Conservation (phyloP, 805 yeast genomes). For the Metschnikowia chrysomelidarum region DNA sequence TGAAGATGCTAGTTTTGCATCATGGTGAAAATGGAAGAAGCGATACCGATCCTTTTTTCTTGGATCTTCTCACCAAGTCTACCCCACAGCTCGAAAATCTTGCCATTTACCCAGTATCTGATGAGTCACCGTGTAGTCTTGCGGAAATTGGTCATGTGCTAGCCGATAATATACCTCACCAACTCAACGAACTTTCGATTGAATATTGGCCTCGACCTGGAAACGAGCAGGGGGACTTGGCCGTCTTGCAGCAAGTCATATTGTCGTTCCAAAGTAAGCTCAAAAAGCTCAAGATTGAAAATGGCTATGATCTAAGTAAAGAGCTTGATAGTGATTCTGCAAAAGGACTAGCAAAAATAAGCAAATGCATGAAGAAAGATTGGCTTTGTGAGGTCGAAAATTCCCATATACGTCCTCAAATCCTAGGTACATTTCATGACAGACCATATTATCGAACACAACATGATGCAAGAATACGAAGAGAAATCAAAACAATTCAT, state of each 20-base stretch:
- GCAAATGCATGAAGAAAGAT: no score
- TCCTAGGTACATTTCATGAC: no score
- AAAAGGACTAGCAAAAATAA: no score
- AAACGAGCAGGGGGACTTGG: no score
- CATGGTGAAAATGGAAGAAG: constrained; percentile 17
- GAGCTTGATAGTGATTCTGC: no score
- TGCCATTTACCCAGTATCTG: constrained; percentile 9
- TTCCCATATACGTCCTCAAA: no score
- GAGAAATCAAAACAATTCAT: no score
- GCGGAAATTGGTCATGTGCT: constrained; percentile 3
- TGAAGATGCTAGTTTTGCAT: constrained; percentile 17
- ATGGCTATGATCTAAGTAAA: no score
- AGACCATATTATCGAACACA: no score
- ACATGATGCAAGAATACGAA: no score
- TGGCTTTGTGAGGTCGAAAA: no score
- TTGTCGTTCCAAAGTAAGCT: constrained; percentile 8
- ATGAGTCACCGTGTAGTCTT: constrained; percentile 15
- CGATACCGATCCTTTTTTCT: constrained; percentile 8
- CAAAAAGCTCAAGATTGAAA: constrained; percentile 6
- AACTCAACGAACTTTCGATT: constrained; percentile 7
- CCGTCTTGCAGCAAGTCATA: constrained; percentile 4
- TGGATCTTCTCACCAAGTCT: constrained; percentile 9
- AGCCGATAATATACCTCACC: constrained; percentile 8
- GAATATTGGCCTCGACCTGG: constrained; percentile 9
- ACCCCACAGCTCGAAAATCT: constrained; percentile 10